Evolutionary conservation across 2,329 filamentous ascomycete species (phyloP), one percentile per base, ranked within the genome.

Genomic region (Aspergillus intermedius): DNA sequence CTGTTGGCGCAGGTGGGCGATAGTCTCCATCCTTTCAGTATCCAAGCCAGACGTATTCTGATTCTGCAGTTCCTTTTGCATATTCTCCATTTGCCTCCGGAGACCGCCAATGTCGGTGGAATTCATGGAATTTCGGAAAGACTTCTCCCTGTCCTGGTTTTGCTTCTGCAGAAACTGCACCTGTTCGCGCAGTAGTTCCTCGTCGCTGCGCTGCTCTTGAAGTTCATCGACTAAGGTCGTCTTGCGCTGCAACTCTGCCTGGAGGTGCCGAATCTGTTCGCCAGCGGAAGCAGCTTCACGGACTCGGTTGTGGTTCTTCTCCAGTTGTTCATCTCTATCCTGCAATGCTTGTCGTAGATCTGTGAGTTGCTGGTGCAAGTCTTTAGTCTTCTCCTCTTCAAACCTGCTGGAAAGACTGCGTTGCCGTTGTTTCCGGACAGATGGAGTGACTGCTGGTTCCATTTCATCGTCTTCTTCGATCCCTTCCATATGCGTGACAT

Each of bases 201-300:
- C 59, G 2, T 67, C 60, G 3, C 47, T 53, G 5, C 53, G 49
- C 19, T 57, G 54, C 5, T 49, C 53, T 25, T 63, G 55, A 2
- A 63, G 46, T 21, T 67, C 60, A 3, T 62, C 56, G 4, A 71
- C 46, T 10, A 62, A 49, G 9, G 49, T 46, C 3, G 60, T 55
- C 44, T 67, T 69, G 15, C 52, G 58, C 47, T 68, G 60, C n/a
- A 72, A 35, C 45, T 71, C 69, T 7, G 55, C 49, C 45, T 70
- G 66, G n/a, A 72, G 57, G 32, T 70, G 63, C 8, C 61, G 61
- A 46, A 70, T 65, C 51, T 72, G 66, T 35, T 70, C 67, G 7
- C 54, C 61, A 4, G 65, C 66, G 10, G 67, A 70, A 21, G 59
- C 61, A 1, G 65, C 63, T 42, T 71, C 66, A 17, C 65, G 48